These are phyloP conservation scores for Pyrenophora teres DNA, from an alignment of 2,329 filamentous ascomycete genomes.

Conservation along the genomic window DNA sequence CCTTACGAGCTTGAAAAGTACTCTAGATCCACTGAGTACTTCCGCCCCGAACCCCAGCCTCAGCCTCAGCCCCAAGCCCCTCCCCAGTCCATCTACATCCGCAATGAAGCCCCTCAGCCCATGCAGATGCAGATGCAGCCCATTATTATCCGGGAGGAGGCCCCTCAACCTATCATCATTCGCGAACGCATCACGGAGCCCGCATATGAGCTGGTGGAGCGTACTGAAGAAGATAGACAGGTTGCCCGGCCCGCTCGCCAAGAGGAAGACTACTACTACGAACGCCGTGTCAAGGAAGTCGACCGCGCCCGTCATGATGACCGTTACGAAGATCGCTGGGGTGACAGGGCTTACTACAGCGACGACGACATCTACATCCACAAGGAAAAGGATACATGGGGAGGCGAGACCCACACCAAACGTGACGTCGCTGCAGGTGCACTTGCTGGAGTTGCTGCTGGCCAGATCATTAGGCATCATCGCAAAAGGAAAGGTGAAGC, in stretches of 20 bases:
- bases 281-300: constrained; percentile 60
- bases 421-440: constrained; percentile 67
- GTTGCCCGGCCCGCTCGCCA: constrained; percentile 52
- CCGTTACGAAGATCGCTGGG: constrained; percentile 45
- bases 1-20: constrained; percentile 55
- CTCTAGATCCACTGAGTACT: constrained; percentile 59
- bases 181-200: constrained; percentile 55
- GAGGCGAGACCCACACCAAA: constrained; percentile 55
- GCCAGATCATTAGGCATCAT: constrained; percentile 63
- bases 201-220: constrained; percentile 64
- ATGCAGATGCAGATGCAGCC: constrained; percentile 49
- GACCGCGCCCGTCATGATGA: constrained; percentile 54
- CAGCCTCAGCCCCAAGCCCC: constrained; percentile 26
- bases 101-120: constrained; percentile 55
- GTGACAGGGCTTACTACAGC: constrained; percentile 57
- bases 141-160: constrained; percentile 52
- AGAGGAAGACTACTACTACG: constrained; percentile 67
- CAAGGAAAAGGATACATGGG: constrained; percentile 56
- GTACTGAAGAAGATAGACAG: constrained; percentile 59
- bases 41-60: constrained; percentile 49
- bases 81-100: constrained; percentile 55
- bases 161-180: constrained; percentile 53
- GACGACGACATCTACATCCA: constrained; percentile 67
- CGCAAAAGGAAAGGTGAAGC: constrained; percentile 61
- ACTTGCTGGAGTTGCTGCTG: constrained; percentile 64